Base-by-base conservation (phyloP, 805 yeast genomes). In the Pichia gijzeniarum region DNA sequence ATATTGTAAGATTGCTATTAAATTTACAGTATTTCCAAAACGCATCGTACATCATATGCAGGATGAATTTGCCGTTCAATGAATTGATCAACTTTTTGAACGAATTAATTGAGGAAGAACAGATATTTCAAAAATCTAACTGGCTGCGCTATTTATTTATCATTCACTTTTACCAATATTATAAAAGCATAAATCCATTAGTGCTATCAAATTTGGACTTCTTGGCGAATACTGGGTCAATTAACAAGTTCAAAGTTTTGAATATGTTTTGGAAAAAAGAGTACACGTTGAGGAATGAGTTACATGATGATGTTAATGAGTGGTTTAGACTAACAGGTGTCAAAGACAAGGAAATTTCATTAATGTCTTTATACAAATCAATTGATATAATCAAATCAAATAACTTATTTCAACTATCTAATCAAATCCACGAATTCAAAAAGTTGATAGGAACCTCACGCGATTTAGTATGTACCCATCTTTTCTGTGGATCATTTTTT, bases 121-220 rank as follows among this genome's bases (percentile, higher is more conserved):
- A 41, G 5, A 38, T 51, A 13, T 43, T 53, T 19, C 25, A 40
- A 33, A 36, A 43, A 7, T 51, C 53, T 8, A 19, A 30, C 4
- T 49, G 48, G 41, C 35, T 43, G 40, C 37, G 33, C 18, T 46
- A 38, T n/a, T 2, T 40, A 7, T 53, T 53, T 22, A 10, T 48
- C 3, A 38, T 51, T 16, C n/a, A 48, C 17, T 38, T 51, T 6
- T 38, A 45, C 16, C 33, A 43, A 6, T 35, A 37, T 8, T 45
- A 33, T 31, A 35, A 35, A 18, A 21, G 36, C 19, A 32, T 40
- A 4, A 53, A 51, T 41, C 40, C 48, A 13, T 14, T 40, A 8
- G 43, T 53, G 9, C 14, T 53, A 3, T 21, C 44, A n/a, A 53
- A 51, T 30, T 14, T 53, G 5, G 53, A 46, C 14, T 45, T 39